These are phyloP conservation scores for Claviceps arundinis DNA, from an alignment of 2,329 filamentous ascomycete genomes.

Conservation along the genomic window DNA sequence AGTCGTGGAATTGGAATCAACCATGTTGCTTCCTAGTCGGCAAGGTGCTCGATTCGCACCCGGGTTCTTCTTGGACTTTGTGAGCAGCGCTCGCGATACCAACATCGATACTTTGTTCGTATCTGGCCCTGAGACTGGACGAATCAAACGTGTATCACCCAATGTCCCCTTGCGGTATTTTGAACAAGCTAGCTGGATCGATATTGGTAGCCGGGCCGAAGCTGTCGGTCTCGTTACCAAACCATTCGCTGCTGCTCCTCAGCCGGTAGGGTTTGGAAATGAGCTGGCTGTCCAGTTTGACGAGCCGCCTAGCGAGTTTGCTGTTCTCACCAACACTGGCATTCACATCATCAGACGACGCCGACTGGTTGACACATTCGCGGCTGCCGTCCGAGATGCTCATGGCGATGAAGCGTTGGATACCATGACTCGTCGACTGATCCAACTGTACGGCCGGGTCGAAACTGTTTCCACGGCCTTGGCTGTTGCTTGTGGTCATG, in stretches of 20 bases:
- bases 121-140: conserved; percentile 75
- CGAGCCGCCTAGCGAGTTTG: conserved; percentile 65
- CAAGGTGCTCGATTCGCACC: conserved; percentile 58
- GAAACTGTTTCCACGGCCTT: conserved; percentile 85
- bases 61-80: conserved; percentile 82
- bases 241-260: conserved; percentile 54
- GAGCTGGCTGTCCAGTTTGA: conserved; percentile 96
- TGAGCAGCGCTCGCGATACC: conserved; percentile 48
- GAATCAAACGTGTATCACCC: conserved; percentile 51
- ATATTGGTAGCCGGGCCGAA: conserved; percentile 59
- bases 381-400: conserved; percentile 60
- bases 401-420: conserved; percentile 71
- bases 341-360: conserved; percentile 75
- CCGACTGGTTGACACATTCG: conserved; percentile 84
- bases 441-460: conserved; percentile 70
- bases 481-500: conserved; percentile 90
- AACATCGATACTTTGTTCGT: conserved; percentile 62
- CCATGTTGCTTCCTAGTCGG: conserved; percentile 34
- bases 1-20: conserved; percentile 34
- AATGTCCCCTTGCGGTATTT: conserved; percentile 48
- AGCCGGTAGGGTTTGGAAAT: conserved; percentile 76
- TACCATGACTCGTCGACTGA: conserved; percentile 69
- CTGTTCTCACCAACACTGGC: conserved; percentile 81
- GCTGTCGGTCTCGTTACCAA: conserved; percentile 66
- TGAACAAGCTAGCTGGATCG: conserved; percentile 71